Percentiles rank a stretch among this genome's conserved stretches.
phyloP scores from a whole-genome alignment of 345 rosid genomes.

The Ceriops zippeliana region DNA sequence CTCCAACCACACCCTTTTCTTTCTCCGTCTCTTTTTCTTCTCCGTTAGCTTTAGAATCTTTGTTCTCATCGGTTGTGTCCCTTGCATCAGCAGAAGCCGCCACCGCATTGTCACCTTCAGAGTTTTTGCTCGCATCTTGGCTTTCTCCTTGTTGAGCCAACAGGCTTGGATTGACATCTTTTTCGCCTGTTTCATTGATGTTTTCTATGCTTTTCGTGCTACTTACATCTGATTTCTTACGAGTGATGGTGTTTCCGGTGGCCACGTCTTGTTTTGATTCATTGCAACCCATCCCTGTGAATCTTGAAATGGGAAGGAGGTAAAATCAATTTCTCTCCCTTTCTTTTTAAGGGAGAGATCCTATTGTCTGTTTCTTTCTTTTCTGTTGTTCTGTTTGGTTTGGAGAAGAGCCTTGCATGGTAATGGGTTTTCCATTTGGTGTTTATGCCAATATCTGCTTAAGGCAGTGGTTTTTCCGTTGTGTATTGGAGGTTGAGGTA shows the following conservation, averaged over 20 bases:
- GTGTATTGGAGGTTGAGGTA: slow-evolving; percentile 6
- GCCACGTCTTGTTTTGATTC: slow-evolving; percentile 72
- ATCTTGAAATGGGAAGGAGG: neutral
- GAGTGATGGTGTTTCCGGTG: slow-evolving; percentile 51
- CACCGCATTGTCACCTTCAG: neutral
- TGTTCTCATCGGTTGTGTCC: slow-evolving; percentile 16
- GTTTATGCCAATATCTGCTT: neutral
- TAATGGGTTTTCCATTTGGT: neutral
- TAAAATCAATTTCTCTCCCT: neutral
- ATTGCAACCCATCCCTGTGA: slow-evolving; percentile 66
- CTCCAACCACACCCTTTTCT: neutral
- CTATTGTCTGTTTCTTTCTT: neutral
- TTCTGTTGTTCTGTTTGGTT: neutral
- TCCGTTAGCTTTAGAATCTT: slow-evolving; percentile 9
- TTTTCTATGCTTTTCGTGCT: slow-evolving; percentile 5
- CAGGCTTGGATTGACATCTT: neutral
- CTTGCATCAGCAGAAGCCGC: slow-evolving; percentile 3
- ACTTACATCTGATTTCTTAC: slow-evolving; percentile 35
- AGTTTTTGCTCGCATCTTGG: neutral
- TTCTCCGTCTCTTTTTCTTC: neutral
- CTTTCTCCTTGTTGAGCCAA: neutral
- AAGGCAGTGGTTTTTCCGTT: slow-evolving; percentile 16
- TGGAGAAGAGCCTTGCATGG: neutral
- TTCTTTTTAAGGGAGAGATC: neutral
- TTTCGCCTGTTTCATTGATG: slow-evolving; percentile 3